Base-by-base conservation (phyloP, 2,329 filamentous ascomycete genomes). In the Epichloe scottii region DNA sequence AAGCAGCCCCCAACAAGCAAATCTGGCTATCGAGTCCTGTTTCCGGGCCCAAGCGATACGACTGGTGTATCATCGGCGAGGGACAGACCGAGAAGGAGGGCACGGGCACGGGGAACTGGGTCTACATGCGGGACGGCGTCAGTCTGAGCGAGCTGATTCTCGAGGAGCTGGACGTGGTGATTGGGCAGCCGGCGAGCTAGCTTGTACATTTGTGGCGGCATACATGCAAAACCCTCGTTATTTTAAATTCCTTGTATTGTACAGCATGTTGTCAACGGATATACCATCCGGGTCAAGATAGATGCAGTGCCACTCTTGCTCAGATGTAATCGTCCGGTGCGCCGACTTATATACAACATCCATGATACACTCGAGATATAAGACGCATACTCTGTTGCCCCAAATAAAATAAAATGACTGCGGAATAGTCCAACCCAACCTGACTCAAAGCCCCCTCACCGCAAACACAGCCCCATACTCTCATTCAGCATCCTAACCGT, bases 1-100 rank as follows among this genome's bases (percentile, higher is more conserved):
- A 98, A 98, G 70, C 93, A 98, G 68, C 93, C 93, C 89, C 91
- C 19, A 97, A 96, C 75, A 93, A 89, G 74, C 93, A 86, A 66
- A 95, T 98, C 63, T 98, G 93, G 93, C 81, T 97, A 44, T 93
- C 88, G 38, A 95, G 89, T 42, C 93, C 93, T 4, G 74, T 89
- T 50, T 90, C 87, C 5, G 93, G 93, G 0, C 93, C 93, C 14
- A 96, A 96, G 71, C 84, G 91, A 53, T 98, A 85, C 71, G 90
- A 97, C 68, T 98, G 87, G 79, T 85, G 95, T 51, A 66, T 90
- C 48, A 60, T 73, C 45, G 81, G 83, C 53, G 87, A 93, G 60
- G 75, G 78, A 34, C 85, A 89, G 60, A 53, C 53, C 26, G 78
- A 89, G 63, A 94, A 94, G 71, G 85, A 90, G 67, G 89, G 83